Evolutionary conservation across 768 basidiomycete genomes (phyloP), one percentile per base, ranked within the genome.

Genomic region (Psilocybe tampanensis): DNA sequence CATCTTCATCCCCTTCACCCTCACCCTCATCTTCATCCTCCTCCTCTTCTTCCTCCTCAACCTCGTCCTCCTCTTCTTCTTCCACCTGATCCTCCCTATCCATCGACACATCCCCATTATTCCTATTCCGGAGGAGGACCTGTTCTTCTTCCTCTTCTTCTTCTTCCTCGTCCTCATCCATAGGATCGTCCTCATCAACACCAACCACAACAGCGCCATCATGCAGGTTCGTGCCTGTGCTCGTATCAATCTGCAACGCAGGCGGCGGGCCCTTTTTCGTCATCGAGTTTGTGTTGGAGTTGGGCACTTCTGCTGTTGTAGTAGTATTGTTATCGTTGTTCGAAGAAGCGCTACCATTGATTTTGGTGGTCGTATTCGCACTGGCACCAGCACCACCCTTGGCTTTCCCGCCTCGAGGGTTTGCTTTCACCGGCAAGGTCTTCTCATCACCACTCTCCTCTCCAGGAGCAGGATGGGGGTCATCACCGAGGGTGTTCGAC

Each of bases 191-290:
- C 12, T 24, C 52, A 21, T 33, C 52, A n/a, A 4, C 36, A 18
- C 57, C 61, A 5, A 58, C 33, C 9, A n/a, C 52, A 21, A 32
- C 52, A 26, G 44, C 18, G 3, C 45, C 21, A 44, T 54, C 52
- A 13, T 45, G 45, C 15, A 57, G 17, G 1, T 9, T 44, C 1
- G 55, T 56, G 15, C 63, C 55, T 19, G 56, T 52, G 1, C 9
- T 44, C 1, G 55, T 56, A 17, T 65, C 55, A 23, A 58, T 52
- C 44, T 62, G 57, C 8, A 66, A 59, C 29, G 64, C 58, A 8
- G 60, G 55, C 19, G 61, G 64, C 5, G 61, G 61, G 3, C 41
- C 57, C 29, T 61, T 65, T 67, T 56, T 70, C 49, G 42, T 63
- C 57, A 45, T 32, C 8, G 49, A 18, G 22, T 34, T 32, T 18